A percentile compares a stretch with the other conserved stretches of the same genome.
Conservation (phyloP, 225 moss, liverwort and hornwort genomes). For the Anthoceros angustus region DNA sequence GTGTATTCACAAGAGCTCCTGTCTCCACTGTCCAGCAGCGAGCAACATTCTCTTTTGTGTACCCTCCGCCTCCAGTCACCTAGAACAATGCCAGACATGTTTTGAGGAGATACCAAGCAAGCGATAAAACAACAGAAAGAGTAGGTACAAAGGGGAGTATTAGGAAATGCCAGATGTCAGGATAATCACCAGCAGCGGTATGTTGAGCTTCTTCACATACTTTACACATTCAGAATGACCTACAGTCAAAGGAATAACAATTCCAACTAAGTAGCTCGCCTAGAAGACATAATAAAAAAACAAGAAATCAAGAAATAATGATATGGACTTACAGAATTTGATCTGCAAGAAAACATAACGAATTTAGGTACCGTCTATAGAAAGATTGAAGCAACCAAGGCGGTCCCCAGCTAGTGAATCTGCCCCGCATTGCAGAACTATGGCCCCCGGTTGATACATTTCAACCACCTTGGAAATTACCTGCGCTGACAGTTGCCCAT, state of each 20-base stretch:
- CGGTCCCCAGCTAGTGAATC: slow-evolving; percentile 98
- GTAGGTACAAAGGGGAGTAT: neutral
- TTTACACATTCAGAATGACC: slow-evolving; percentile 92
- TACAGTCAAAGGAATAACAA: slow-evolving; percentile 10
- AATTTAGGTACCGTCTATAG: slow-evolving; percentile 51
- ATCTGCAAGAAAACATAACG: neutral
- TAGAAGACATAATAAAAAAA: neutral
- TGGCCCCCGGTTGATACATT: slow-evolving; percentile 88
- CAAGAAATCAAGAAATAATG: slow-evolving; percentile 5
- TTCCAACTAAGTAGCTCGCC: neutral
- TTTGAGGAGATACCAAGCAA: neutral
- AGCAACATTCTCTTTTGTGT: slow-evolving; percentile 96
- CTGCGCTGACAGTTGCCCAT: slow-evolving; percentile 18
- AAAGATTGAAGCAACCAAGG: slow-evolving; percentile 96
- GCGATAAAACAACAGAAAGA: neutral
- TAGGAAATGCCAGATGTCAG: neutral
- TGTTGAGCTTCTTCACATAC: slow-evolving; percentile 79
- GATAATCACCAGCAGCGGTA: slow-evolving; percentile 64
- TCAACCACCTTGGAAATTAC: slow-evolving; percentile 91
- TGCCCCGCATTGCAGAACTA: slow-evolving; percentile 97
- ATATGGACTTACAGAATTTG: neutral
- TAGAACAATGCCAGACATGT: slow-evolving; percentile 9
- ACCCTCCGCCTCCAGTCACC: slow-evolving; percentile 98
- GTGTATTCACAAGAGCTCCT: slow-evolving; percentile 78
- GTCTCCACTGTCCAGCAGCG: slow-evolving; percentile 99